Conservation (phyloP, 345 rosid genomes). For the Theobroma cacao region DNA sequence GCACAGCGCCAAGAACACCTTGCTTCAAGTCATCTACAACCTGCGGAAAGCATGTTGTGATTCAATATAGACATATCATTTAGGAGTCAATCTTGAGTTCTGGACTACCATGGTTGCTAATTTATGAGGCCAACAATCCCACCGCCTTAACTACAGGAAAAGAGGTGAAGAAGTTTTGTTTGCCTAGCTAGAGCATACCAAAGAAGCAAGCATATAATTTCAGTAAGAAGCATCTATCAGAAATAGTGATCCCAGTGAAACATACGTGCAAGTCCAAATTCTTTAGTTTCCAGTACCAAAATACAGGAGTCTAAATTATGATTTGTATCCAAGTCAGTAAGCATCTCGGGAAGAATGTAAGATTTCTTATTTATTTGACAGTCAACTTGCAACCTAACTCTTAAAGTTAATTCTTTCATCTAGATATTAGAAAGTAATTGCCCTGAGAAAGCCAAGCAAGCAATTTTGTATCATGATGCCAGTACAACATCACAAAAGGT, state of each 20-base stretch:
- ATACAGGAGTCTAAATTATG: no score
- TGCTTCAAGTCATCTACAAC: constrained; percentile 71
- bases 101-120: neutral
- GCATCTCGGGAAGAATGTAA: neutral
- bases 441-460: neutral
- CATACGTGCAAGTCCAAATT: neutral
- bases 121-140: neutral
- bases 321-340: no score
- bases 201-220: neutral
- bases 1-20: constrained; percentile 65
- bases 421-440: neutral
- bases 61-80: neutral
- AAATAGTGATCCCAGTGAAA: neutral
- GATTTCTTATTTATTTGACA: neutral
- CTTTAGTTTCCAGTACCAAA: neutral
- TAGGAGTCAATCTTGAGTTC: neutral
- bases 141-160: neutral
- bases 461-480: neutral
- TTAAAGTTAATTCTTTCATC: neutral
- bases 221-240: neutral
- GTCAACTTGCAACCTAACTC: neutral
- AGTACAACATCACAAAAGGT: neutral
- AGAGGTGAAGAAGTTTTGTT: neutral
- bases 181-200: neutral
- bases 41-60: constrained; percentile 32